Evolutionary conservation across 305 asterid species (phyloP).

Genomic region (Fraxinus nigra): DNA sequence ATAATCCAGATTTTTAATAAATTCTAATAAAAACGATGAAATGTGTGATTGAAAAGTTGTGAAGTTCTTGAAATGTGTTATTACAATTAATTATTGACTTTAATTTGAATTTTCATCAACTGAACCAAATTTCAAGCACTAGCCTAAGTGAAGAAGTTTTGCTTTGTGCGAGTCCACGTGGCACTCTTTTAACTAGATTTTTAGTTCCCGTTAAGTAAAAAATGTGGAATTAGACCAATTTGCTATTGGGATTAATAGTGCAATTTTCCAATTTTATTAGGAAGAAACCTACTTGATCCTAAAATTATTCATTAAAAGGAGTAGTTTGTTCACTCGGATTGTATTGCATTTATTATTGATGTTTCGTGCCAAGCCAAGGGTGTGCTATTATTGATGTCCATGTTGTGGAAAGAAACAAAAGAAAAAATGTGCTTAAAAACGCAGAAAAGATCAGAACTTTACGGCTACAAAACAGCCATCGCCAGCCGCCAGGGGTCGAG

Average conservation of each 20-base stretch:
- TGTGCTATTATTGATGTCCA: not conserved
- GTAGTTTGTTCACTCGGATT: constrained; percentile 11
- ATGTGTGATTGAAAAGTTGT: no score
- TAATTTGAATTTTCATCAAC: no score
- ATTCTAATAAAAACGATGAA: no score
- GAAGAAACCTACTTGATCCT: not conserved
- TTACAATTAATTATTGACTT: no score
- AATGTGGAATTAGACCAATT: no score
- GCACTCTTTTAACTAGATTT: not conserved
- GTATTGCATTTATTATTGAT: not conserved
- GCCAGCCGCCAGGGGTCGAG: not conserved
- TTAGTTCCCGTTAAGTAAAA: not conserved
- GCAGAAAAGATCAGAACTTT: constrained; percentile 9
- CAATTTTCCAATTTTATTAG: not conserved
- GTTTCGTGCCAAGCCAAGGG: not conserved
- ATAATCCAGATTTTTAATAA: no score
- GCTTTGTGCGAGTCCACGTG: not conserved
- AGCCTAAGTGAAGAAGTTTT: no score
- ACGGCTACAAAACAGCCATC: constrained; percentile 27
- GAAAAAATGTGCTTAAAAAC: not conserved
- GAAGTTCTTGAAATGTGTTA: no score
- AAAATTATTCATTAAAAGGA: not conserved
- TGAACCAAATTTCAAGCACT: not conserved
- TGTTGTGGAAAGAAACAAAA: not conserved
- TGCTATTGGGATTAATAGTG: not conserved